Conservation (phyloP, 78 protist species). For the Acrasis kona region DNA sequence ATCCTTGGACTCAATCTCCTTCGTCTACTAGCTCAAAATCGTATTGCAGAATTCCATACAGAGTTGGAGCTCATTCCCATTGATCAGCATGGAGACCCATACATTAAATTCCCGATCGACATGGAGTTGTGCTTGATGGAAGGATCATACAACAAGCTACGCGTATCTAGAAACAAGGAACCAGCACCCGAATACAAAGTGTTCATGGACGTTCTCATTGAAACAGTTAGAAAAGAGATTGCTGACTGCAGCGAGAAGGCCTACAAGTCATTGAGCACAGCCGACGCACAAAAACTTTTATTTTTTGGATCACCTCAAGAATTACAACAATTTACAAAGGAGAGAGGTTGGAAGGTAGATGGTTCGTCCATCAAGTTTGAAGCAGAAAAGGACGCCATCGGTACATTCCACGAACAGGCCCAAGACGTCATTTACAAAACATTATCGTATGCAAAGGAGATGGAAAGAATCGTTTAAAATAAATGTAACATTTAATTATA, state of each 20-base stretch:
- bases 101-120: slow-evolving; percentile 16
- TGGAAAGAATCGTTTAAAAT: slow-evolving; percentile 20
- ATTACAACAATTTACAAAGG: not conserved
- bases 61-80: slow-evolving; percentile 39
- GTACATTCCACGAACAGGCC: not conserved
- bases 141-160: slow-evolving; percentile 38
- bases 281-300: slow-evolving; percentile 4
- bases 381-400: not conserved
- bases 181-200: slow-evolving; percentile 7
- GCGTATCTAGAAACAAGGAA: not conserved
- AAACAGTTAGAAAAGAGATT: slow-evolving; percentile 25
- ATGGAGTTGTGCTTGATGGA: slow-evolving; percentile 61
- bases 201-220: slow-evolving; percentile 13
- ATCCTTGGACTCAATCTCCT: slow-evolving; percentile 54
- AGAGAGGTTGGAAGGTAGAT: not conserved
- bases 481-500: too few species aligned
- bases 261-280: slow-evolving; percentile 9
- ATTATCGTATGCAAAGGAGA: slow-evolving; percentile 7
- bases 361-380: not conserved
- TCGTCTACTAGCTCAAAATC: slow-evolving; percentile 43
- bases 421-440: not conserved
- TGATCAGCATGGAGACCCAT: not conserved
- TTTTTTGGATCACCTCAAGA: not conserved
- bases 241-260: slow-evolving; percentile 5
- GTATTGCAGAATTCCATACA: slow-evolving; percentile 48